Conservation (phyloP, 78 protist species). For the Thecamonas trahens region DNA sequence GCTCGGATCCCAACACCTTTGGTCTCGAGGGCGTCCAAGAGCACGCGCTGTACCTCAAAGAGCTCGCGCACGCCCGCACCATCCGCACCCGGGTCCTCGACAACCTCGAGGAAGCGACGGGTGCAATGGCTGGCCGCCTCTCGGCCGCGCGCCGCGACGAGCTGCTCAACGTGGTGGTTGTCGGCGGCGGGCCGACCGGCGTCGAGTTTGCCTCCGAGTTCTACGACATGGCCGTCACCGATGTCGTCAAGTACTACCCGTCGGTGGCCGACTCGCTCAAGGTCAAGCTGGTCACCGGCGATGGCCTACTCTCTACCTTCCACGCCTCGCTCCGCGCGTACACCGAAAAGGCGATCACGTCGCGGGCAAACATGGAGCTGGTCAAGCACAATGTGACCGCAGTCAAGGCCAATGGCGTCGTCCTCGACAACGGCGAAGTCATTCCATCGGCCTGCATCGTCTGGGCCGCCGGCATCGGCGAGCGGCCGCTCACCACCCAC, state of each 20-base stretch:
- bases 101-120: slow-evolving; percentile 34
- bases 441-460: not conserved
- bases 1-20: slow-evolving; percentile 58
- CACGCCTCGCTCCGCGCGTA: no score
- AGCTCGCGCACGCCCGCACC: slow-evolving; percentile 33
- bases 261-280: no score
- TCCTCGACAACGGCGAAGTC: not conserved
- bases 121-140: slow-evolving; percentile 4
- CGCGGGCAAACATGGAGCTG: no score
- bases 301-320: no score
- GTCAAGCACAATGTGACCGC: no score
- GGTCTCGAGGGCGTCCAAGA: slow-evolving; percentile 64
- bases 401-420: not conserved
- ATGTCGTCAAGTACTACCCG: not conserved
- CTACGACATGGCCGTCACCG: slow-evolving; percentile 52
- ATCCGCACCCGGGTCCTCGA: slow-evolving; percentile 29
- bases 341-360: no score
- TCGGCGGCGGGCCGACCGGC: slow-evolving; percentile 86
- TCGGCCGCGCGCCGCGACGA: slow-evolving; percentile 7
- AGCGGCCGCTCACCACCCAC: not conserved
- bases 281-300: no score
- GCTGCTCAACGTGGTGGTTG: slow-evolving; percentile 43
- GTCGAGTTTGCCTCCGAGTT: slow-evolving; percentile 62
- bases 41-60: slow-evolving; percentile 48
- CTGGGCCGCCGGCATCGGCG: slow-evolving; percentile 25